Evolutionary conservation across 139 green algal genomes (phyloP), one percentile per base, ranked within the genome.

Genomic region (Chlorella sp.): DNA sequence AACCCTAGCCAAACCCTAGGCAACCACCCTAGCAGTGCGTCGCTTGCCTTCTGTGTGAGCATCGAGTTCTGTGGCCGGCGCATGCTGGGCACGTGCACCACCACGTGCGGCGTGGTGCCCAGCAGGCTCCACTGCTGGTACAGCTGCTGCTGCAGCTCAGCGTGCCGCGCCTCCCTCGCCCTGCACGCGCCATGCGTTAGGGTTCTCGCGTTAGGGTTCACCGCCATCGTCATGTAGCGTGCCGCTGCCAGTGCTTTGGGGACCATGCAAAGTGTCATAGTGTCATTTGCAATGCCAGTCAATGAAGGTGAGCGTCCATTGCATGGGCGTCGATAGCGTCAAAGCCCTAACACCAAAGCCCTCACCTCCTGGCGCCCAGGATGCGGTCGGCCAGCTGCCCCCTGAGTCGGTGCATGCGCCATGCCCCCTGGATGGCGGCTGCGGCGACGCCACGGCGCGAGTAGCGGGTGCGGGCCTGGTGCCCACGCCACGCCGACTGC

Each of bases 31-130:
- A n/a, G n/a, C n/a, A n/a, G n/a, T n/a, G n/a, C n/a, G n/a, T n/a
- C n/a, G n/a, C n/a, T n/a, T n/a, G 55, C 34, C 64, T 55, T 55
- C 27, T 74, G 66, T 1, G 6, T 35, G 10, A 69, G 50, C 24
- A 35, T 61, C 42, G 72, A 27, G 35, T 34, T 34, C 62, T 60
- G 68, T 62, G 50, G 72, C 32, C 74, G n/a, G 5, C 74, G 73
- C 70, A 87, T 35, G 72, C 65, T 86, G 60, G 83, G 81, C 35
- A 91, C 35, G 79, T 91, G 86, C 51, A 42, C 80, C 73, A 86
- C 55, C 14, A 74, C 63, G 22, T 69, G 63, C 2, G 6, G 31
- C 20, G 63, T 55, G 6, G 59, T 31, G 59, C 20, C 17, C 4
- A 77, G 49, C 31, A 73, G 64, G 3, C 17, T 42, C 78, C 73